Evolutionary conservation across 352 stramenopile genomes (phyloP).

Genomic region (Phytophthora sojae): DNA sequence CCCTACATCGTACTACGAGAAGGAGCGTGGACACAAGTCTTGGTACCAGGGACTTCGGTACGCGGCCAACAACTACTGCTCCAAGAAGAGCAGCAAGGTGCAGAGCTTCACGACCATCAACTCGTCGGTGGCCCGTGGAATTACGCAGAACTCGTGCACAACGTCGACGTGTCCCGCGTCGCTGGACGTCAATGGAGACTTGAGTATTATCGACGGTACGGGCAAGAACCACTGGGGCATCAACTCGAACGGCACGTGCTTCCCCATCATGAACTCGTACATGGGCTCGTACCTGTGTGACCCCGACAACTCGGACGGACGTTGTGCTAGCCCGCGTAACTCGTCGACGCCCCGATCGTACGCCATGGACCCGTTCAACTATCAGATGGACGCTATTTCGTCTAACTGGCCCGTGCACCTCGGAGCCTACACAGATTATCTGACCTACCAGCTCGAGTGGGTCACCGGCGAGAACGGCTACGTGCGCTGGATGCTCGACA

Average conservation of each 20-base stretch:
- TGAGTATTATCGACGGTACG: slow-evolving; percentile 51
- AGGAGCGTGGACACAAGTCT: slow-evolving; percentile 54
- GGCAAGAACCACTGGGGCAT: slow-evolving; percentile 57
- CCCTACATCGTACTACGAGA: slow-evolving; percentile 48
- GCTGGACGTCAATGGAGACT: slow-evolving; percentile 55
- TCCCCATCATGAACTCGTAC: slow-evolving; percentile 62
- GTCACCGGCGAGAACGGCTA: slow-evolving; percentile 51
- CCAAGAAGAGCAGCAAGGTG: slow-evolving; percentile 31
- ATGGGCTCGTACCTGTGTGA: slow-evolving; percentile 61
- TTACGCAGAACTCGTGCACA: slow-evolving; percentile 58
- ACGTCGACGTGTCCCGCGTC: slow-evolving; percentile 55
- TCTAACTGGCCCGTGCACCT: slow-evolving; percentile 82
- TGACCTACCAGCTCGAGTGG: slow-evolving; percentile 55
- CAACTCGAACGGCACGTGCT: slow-evolving; percentile 63
- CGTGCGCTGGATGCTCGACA: slow-evolving; percentile 72
- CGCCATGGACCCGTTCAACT: slow-evolving; percentile 57
- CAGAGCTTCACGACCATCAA: slow-evolving; percentile 56
- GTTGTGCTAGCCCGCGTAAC: slow-evolving; percentile 57
- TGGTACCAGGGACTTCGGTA: slow-evolving; percentile 78
- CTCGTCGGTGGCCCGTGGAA: slow-evolving; percentile 45
- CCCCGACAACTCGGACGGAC: slow-evolving; percentile 46
- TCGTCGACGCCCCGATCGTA: slow-evolving; percentile 43
- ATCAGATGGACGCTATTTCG: slow-evolving; percentile 65
- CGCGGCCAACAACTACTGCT: slow-evolving; percentile 64
- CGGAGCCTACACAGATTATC: slow-evolving; percentile 74